Base-by-base conservation (phyloP, 1,139 yeast species). In the Pichia inconspicua region DNA sequence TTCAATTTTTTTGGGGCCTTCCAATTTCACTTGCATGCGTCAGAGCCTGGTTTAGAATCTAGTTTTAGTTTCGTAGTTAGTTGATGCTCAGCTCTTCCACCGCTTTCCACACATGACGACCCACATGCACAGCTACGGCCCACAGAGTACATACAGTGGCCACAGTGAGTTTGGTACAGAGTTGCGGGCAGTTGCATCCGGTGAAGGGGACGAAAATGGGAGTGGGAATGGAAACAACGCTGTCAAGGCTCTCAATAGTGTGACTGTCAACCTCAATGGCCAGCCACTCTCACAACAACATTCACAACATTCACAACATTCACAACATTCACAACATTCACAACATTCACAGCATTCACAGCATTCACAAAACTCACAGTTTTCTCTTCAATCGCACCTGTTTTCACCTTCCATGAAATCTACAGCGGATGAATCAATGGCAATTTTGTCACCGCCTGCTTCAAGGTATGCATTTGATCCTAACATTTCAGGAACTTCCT, bases 401-500 rank as follows among this genome's bases (percentile, higher is more conserved):
- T 42, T 32, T 27, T 42, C 39, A 12, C 45, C 39, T 15, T 28
- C 27, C 34, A 25, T 15, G 22, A 10, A 27, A 19, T 28, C 47
- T 17, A 10, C 12, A 15, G 6, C 32, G 6, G 30, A 37, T n/a
- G 25, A 22, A 11, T 30, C 50, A 22, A 42, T 63, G 62, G 67
- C 69, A 14, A 55, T 66, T 15, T 48, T 66, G 41, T 66, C 70
- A 4, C 71, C 70, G 5, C 69, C 71, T 9, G 66, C 67, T 1
- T 67, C 72, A 12, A 51, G 72, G 28, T 67, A 67, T 53, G 68
- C 70, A 5, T 68, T 67, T 54, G 71, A 66, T 30, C 61, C 64
- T 1, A 44, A 41, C 17, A 32, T 30, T 4, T 42, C 36, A 22
- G 31, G 17, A 56, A 15, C 56, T 58, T 40, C 64, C 58, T 22